These are phyloP conservation scores for Neltuma alba DNA, from an alignment of 306 rosid species.

Conservation along the genomic window DNA sequence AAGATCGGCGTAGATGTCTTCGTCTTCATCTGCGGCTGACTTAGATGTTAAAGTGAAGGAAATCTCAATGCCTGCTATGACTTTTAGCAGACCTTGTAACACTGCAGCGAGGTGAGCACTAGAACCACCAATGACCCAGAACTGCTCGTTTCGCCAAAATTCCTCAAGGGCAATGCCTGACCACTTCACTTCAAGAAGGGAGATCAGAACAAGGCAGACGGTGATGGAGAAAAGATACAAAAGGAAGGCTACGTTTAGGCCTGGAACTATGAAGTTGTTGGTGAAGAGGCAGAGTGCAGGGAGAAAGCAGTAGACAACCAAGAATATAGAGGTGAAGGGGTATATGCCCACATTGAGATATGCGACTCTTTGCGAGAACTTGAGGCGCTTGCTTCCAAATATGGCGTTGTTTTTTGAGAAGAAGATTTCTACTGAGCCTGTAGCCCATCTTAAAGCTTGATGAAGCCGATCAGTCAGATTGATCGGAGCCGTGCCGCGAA, in stretches of 20 bases:
- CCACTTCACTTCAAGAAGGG: slow-evolving; percentile 85
- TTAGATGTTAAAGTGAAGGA: slow-evolving; percentile 72
- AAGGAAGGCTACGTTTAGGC: slow-evolving; percentile 57
- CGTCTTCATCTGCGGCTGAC: slow-evolving; percentile 61
- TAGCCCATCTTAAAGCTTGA: slow-evolving; percentile 90
- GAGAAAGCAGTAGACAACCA: slow-evolving; percentile 69
- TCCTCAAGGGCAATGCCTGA: slow-evolving; percentile 82
- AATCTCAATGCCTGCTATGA: slow-evolving; percentile 73
- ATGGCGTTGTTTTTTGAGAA: slow-evolving; percentile 79
- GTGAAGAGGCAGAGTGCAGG: slow-evolving; percentile 79
- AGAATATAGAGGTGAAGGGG: slow-evolving; percentile 81
- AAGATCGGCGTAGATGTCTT: slow-evolving; percentile 69
- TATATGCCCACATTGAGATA: slow-evolving; percentile 80
- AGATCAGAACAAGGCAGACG: slow-evolving; percentile 58
- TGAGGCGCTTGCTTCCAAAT: slow-evolving; percentile 75
- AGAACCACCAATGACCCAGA: slow-evolving; percentile 88
- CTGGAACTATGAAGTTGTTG: slow-evolving; percentile 74
- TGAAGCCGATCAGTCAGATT: slow-evolving; percentile 84
- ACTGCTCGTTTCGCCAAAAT: slow-evolving; percentile 88
- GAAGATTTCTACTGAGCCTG: slow-evolving; percentile 87
- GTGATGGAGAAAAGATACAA: slow-evolving; percentile 58
- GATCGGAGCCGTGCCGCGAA: slow-evolving; percentile 84
- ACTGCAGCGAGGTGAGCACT: slow-evolving; percentile 89
- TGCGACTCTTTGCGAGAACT: slow-evolving; percentile 75
- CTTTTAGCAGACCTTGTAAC: slow-evolving; percentile 71